phyloP scores from a whole-genome alignment of 495 filamentous ascomycete genomes.

The Acidiella bohemica region DNA sequence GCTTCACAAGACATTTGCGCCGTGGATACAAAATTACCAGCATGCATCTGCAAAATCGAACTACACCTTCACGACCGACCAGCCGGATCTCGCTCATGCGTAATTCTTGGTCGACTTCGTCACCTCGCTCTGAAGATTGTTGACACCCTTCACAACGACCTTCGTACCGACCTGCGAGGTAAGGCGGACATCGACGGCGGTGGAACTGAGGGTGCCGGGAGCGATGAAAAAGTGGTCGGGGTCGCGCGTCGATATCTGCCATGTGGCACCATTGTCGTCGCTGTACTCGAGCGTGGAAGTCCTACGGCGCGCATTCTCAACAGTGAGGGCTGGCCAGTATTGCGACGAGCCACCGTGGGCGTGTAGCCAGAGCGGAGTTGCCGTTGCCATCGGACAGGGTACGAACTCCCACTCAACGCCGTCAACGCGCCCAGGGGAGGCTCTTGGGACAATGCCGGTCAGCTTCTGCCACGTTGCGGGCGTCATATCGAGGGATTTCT shows the following conservation, averaged over 20 bases:
- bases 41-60: too few relatives aligned
- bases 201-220: not conserved
- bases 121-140: not conserved
- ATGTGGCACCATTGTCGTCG: not conserved
- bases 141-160: slow-evolving; percentile 1
- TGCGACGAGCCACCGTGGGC: slow-evolving; percentile 1
- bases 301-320: slow-evolving; percentile 1
- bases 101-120: not conserved
- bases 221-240: not conserved
- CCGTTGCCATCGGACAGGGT: not conserved
- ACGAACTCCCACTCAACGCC: slow-evolving; percentile 7
- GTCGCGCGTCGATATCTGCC: not conserved
- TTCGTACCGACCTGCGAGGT: slow-evolving; percentile 1
- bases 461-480: slow-evolving; percentile 4
- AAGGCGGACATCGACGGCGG: not conserved
- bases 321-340: slow-evolving; percentile 2
- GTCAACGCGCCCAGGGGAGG: not conserved
- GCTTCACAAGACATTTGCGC: too few relatives aligned
- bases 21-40: too few relatives aligned
- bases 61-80: too few relatives aligned
- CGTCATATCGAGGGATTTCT: slow-evolving; percentile 5
- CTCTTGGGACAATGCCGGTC: slow-evolving; percentile 1
- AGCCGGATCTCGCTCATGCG: too few relatives aligned
- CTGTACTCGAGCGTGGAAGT: not conserved
- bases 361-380: not conserved